Base-by-base conservation (phyloP, 2,329 filamentous ascomycete species). In the Microcyclosporella mali region DNA sequence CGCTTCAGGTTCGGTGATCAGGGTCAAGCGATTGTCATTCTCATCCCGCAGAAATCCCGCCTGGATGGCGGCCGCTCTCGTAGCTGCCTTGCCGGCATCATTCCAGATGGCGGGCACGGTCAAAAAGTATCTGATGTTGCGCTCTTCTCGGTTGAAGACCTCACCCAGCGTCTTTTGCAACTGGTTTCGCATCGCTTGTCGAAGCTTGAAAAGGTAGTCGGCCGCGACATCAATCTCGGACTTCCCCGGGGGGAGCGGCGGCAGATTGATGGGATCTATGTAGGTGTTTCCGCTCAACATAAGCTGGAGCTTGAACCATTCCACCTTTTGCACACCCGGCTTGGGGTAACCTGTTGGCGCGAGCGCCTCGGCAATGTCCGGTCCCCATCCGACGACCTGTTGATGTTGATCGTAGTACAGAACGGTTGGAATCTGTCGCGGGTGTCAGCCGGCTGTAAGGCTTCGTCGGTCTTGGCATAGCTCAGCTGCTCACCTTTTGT, bases 31-130 rank as follows among this genome's bases (percentile, higher is more conserved):
- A 71, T 95, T 95, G 69, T 98, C 92, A 65, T 97, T 95, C 70
- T 97, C 90, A 62, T 97, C 92, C 46, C 90, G 84, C 42, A 97
- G 75, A 74, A 95, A 97, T 35, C 92, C 92, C 47, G 92, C 92
- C 69, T 97, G 90, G 55, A 97, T 95, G 53, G 92, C 92, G 17
- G 92, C 92, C 12, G 89, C 87, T 70, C 92, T 82, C 11, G 92
- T 97, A 30, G 92, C 92, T 45, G 92, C 92, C 71, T 98, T 98
- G 57, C 89, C 92, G 34, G 92, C 90, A 70, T 97, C 92, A 66
- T 97, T 97, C 92, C 92, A 97, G 57, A 98, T 97, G 56, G 92
- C 92, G 15, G 92, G 92, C n/a, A 98, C 92, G 2, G 92, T 98
- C 57, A 98, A 74, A 67, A 95, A 97, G 70, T 97, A 97, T 57